phyloP scores from a whole-genome alignment of 371 early-diverging fungal species.

The Funneliformis caledonium region DNA sequence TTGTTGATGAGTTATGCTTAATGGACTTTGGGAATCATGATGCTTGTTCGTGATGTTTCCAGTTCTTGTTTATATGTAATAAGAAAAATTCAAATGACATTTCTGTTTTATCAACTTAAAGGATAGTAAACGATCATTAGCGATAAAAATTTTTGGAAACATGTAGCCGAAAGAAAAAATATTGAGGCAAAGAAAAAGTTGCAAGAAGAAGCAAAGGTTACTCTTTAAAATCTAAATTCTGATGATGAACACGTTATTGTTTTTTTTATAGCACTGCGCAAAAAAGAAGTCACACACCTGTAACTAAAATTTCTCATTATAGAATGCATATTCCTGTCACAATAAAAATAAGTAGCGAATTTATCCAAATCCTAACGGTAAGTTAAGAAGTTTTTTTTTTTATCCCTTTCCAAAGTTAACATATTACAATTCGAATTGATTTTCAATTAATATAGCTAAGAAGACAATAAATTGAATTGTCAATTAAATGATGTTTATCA shows the following conservation, averaged over 20 bases:
- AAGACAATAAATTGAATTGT: conserved; percentile 70
- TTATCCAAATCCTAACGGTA: conserved; percentile 78
- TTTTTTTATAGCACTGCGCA: too few species aligned
- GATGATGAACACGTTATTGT: too few species aligned
- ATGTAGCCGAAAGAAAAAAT: conserved; percentile 20
- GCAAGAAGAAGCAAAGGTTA: too few species aligned
- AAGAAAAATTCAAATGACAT: conserved; percentile 1
- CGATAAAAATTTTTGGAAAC: conserved; percentile 31
- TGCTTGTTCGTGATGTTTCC: conserved; percentile 35
- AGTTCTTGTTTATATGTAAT: conserved; percentile 3
- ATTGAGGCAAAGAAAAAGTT: conserved; percentile 23
- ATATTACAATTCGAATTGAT: neutral
- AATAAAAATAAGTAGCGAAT: conserved; percentile 80
- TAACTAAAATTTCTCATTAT: conserved; percentile 65
- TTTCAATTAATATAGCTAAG: conserved; percentile 50
- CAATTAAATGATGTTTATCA: conserved; percentile 87
- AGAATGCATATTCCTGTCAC: conserved; percentile 74
- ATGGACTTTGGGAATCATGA: conserved; percentile 33
- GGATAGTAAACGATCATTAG: conserved; percentile 31
- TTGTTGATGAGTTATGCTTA: conserved; percentile 30
- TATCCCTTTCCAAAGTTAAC: too few species aligned
- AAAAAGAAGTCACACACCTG: conserved; percentile 70
- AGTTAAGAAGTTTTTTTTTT: conserved; percentile 7
- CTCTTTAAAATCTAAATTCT: too few species aligned
- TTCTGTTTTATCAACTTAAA: conserved; percentile 10